Conservation (phyloP, 257 asterid genomes). For the Catharanthus roseus region DNA sequence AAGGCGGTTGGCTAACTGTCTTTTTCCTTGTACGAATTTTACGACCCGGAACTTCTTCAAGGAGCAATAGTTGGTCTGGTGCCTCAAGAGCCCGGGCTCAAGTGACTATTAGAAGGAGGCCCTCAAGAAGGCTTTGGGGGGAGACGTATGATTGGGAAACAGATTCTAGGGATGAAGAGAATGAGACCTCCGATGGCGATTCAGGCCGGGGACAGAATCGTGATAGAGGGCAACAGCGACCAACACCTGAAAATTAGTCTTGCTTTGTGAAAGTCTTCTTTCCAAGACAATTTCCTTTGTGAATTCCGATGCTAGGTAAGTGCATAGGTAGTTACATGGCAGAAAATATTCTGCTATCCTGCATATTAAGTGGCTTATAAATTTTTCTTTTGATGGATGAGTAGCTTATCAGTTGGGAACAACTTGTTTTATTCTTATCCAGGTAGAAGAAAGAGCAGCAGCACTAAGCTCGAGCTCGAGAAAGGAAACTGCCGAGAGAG, state of each 20-base stretch:
- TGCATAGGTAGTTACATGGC: background rate
- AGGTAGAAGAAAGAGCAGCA: slow-evolving; percentile 6
- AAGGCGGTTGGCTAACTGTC: slow-evolving; percentile 63
- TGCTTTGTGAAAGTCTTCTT: background rate
- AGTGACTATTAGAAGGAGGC: slow-evolving; percentile 40
- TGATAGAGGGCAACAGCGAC: slow-evolving; percentile 18
- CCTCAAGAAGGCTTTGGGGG: slow-evolving; percentile 66
- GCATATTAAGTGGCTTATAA: background rate
- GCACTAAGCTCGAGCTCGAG: background rate
- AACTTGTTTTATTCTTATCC: background rate
- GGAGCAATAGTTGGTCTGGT: slow-evolving; percentile 44
- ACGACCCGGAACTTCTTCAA: slow-evolving; percentile 44
- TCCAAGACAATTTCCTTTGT: background rate
- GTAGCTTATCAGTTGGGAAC: background rate
- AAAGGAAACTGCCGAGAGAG: background rate
- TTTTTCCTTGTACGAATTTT: slow-evolving; percentile 61
- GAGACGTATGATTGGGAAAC: slow-evolving; percentile 49
- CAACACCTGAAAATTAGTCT: slow-evolving; percentile 34
- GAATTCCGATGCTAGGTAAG: background rate
- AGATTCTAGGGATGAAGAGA: slow-evolving; percentile 38
- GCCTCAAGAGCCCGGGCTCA: slow-evolving; percentile 45
- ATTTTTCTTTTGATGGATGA: too few relatives aligned
- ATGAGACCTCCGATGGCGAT: slow-evolving; percentile 31
- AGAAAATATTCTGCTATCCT: background rate
- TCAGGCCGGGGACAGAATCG: slow-evolving; percentile 20